Conservation (phyloP, 768 basidiomycete genomes). For the Hygrocybe coccinea region DNA sequence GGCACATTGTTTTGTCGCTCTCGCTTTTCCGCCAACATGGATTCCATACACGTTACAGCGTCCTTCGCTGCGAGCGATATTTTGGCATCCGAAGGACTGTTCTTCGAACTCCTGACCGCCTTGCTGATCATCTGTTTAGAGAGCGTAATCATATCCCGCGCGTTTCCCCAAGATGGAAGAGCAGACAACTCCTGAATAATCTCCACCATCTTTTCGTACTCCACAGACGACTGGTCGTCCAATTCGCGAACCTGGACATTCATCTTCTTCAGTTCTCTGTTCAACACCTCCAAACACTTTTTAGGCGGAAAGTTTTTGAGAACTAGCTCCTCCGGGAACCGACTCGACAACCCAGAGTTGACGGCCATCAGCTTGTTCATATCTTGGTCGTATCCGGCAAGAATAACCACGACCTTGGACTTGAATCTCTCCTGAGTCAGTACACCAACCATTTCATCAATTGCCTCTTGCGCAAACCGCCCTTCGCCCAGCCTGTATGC, state of each 20-base stretch:
- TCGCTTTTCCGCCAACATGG: conserved; percentile 19
- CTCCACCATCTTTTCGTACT: conserved; percentile 34
- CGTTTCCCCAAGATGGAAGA: conserved; percentile 63
- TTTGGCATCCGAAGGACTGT: conserved; percentile 11
- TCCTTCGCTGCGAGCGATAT: conserved; percentile 25
- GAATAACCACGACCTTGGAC: conserved; percentile 57
- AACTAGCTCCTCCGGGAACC: conserved; percentile 57
- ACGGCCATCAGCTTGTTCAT: conserved; percentile 56
- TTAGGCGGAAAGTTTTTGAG: conserved; percentile 50
- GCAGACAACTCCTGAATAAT: conserved; percentile 39
- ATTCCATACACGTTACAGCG: conserved; percentile 12
- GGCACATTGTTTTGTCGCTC: conserved; percentile 10
- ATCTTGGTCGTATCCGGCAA: conserved; percentile 66
- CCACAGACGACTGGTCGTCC: conserved; percentile 24
- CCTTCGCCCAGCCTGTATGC: conserved; percentile 62
- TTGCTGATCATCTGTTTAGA: conserved; percentile 43
- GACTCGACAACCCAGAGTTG: conserved; percentile 62
- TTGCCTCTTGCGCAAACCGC: conserved; percentile 63
- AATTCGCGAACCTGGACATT: conserved; percentile 38
- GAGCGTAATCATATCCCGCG: conserved; percentile 56
- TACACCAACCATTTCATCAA: conserved; percentile 63
- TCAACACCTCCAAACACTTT: conserved; percentile 47
- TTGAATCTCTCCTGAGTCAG: conserved; percentile 56
- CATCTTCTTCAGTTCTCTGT: conserved; percentile 43
- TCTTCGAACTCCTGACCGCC: conserved; percentile 31